Evolutionary conservation across 352 stramenopile species (phyloP).

Genomic region (Halophytophthora batemanensis): DNA sequence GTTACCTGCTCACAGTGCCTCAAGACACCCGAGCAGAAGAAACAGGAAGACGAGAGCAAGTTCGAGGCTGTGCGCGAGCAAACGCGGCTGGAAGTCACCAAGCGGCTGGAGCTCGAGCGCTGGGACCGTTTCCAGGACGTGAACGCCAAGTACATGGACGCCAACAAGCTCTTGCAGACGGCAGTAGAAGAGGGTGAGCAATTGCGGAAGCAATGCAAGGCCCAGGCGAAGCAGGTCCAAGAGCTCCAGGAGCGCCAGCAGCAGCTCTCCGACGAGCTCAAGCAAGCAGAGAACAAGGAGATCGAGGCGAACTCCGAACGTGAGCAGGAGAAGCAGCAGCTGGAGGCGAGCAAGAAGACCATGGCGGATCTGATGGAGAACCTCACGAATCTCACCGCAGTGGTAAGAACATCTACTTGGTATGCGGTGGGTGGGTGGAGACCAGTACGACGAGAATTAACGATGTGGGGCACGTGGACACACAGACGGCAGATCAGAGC

Average conservation of each 20-base stretch:
- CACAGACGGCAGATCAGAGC: slow-evolving; percentile 58
- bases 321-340: slow-evolving; percentile 32
- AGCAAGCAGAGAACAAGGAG: slow-evolving; percentile 16
- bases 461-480: neutral
- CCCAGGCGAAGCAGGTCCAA: slow-evolving; percentile 27
- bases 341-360: slow-evolving; percentile 54
- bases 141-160: slow-evolving; percentile 65
- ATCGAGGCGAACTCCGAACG: slow-evolving; percentile 14
- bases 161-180: slow-evolving; percentile 39
- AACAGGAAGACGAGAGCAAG: slow-evolving; percentile 36
- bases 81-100: slow-evolving; percentile 41
- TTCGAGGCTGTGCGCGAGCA: slow-evolving; percentile 48
- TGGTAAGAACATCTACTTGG: slow-evolving; percentile 24
- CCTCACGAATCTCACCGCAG: slow-evolving; percentile 53
- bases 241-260: slow-evolving; percentile 27
- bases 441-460: neutral
- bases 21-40: slow-evolving; percentile 52
- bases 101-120: slow-evolving; percentile 58
- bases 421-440: neutral
- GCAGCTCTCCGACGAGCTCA: slow-evolving; percentile 25
- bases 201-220: slow-evolving; percentile 29
- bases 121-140: slow-evolving; percentile 71
- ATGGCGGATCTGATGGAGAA: slow-evolving; percentile 68
- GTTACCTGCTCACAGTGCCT: slow-evolving; percentile 44
- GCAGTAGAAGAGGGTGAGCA: slow-evolving; percentile 24